A percentile compares a stretch with the other conserved stretches of the same genome.
These are phyloP conservation scores for Talaromyces liani DNA, from an alignment of 495 filamentous ascomycete species.

Conservation along the genomic window DNA sequence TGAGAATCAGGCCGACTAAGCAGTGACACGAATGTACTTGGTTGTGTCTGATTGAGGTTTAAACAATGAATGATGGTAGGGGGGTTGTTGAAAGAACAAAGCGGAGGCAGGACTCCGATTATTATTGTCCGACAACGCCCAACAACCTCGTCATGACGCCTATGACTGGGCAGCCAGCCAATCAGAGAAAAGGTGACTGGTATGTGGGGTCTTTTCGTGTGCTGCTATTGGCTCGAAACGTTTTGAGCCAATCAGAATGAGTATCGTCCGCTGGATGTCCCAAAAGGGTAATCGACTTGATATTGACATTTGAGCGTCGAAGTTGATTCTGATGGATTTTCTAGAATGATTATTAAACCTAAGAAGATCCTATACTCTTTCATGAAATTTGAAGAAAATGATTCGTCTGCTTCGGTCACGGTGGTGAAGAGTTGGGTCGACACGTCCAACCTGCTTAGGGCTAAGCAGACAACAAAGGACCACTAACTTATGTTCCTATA, in stretches of 20 bases:
- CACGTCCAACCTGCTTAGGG: no score
- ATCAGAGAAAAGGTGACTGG: neutral
- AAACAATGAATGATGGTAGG: neutral
- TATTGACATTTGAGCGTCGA: neutral
- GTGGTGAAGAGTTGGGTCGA: no score
- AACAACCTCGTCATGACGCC: neutral
- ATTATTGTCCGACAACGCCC: neutral
- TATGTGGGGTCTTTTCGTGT: neutral
- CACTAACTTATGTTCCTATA: no score
- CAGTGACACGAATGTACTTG: neutral
- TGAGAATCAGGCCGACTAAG: neutral
- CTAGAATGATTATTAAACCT: no score
- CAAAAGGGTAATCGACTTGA: neutral
- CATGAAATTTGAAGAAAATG: no score
- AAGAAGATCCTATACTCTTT: no score
- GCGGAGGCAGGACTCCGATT: neutral
- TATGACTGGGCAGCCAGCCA: neutral
- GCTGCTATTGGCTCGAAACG: neutral
- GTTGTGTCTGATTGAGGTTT: neutral
- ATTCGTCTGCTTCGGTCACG: no score
- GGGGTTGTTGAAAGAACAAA: neutral
- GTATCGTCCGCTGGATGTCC: neutral
- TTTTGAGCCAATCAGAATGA: neutral
- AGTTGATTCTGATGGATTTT: neutral
- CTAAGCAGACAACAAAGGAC: no score